Evolutionary conservation across 495 filamentous ascomycete genomes (phyloP).

Genomic region (Cercophora sp.): DNA sequence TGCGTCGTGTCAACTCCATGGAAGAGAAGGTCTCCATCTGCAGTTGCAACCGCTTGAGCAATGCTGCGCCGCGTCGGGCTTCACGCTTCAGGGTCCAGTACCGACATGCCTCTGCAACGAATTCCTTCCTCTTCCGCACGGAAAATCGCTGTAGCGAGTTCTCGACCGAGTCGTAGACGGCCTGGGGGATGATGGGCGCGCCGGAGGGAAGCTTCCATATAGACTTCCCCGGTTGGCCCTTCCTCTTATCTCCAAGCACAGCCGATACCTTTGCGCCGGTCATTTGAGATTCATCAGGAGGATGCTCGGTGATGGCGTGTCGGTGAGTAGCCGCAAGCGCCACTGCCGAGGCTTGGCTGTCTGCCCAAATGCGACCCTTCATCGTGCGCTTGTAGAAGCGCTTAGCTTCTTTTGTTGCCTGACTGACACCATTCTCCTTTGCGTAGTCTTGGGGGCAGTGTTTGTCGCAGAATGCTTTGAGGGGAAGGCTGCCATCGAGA

Average conservation of each 20-base stretch:
- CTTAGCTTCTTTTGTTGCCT: constrained; percentile 47
- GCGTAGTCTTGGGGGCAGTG: constrained; percentile 90
- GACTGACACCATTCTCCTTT: constrained; percentile 69
- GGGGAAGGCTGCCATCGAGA: constrained; percentile 73
- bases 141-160: constrained; percentile 73
- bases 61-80: constrained; percentile 80
- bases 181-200: constrained; percentile 86
- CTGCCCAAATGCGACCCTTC: constrained; percentile 83
- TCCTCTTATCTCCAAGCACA: constrained; percentile 70
- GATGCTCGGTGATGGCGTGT: constrained; percentile 54
- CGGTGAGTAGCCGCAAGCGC: constrained; percentile 65
- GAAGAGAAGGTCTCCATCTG: constrained; percentile 94
- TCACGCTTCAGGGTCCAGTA: constrained; percentile 99
- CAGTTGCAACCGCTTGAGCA: constrained; percentile 87
- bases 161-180: constrained; percentile 76
- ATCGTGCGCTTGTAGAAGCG: constrained; percentile 84
- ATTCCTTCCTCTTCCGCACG: constrained; percentile 84
- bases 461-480: constrained; percentile 95
- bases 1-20: constrained; percentile 90
- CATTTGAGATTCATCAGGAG: constrained; percentile 52
- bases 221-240: constrained; percentile 59
- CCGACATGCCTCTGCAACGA: constrained; percentile 83
- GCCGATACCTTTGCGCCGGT: constrained; percentile 51
- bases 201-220: constrained; percentile 95
- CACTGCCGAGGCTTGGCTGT: constrained; percentile 82